phyloP scores from a whole-genome alignment of 306 rosid species.

The Heteromeles arbutifolia region DNA sequence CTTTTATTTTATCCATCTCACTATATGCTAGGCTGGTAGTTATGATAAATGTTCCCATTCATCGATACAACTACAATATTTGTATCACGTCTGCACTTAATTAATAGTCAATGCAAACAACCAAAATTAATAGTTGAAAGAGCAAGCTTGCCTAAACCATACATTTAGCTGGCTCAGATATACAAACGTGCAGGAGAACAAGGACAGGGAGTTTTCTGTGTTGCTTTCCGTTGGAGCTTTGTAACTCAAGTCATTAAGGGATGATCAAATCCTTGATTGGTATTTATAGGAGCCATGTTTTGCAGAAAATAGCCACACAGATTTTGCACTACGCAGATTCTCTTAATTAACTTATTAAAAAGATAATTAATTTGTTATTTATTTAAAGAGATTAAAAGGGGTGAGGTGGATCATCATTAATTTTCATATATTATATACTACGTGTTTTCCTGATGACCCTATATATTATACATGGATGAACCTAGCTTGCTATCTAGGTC shows the following conservation, averaged over 20 bases:
- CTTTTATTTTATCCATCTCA: neutral
- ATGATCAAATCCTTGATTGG: neutral
- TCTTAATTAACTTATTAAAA: neutral
- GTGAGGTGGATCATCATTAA: slow-evolving; percentile 18
- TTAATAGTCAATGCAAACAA: neutral
- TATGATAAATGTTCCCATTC: neutral
- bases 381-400: neutral
- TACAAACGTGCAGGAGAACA: neutral
- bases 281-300: neutral
- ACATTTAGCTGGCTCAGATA: neutral
- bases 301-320: neutral
- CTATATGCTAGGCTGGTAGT: neutral
- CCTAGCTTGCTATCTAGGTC: neutral
- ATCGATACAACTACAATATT: neutral
- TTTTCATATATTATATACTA: neutral
- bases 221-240: neutral
- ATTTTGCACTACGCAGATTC: neutral
- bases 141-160: neutral
- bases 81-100: neutral
- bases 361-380: too few species aligned
- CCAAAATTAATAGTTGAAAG: neutral
- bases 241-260: neutral
- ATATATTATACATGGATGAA: neutral
- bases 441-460: neutral
- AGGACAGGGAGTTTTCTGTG: neutral